These are phyloP conservation scores for Phytophthora boehmeriae DNA, from an alignment of 352 stramenopile species.

Conservation along the genomic window DNA sequence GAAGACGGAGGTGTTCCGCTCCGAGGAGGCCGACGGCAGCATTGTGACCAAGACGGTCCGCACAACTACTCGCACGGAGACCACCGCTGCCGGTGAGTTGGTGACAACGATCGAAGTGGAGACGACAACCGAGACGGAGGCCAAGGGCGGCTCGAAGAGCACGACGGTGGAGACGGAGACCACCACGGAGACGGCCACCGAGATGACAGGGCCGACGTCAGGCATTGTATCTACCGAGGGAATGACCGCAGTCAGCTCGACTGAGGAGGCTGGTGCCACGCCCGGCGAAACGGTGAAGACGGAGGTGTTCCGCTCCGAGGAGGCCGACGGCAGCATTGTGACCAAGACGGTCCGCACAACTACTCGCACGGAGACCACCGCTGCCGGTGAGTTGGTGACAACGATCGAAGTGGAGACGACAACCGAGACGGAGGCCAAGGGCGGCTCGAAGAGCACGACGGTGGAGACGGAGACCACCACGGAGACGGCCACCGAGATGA, in stretches of 20 bases:
- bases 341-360: slow-evolving; percentile 6
- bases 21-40: slow-evolving; percentile 11
- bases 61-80: slow-evolving; percentile 10
- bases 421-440: slow-evolving; percentile 4
- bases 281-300: slow-evolving; percentile 18
- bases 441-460: slow-evolving; percentile 5
- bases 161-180: slow-evolving; percentile 16
- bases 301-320: slow-evolving; percentile 14
- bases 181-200: slow-evolving; percentile 14
- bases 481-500: slow-evolving; percentile 11
- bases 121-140: slow-evolving; percentile 14
- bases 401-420: not conserved
- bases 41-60: slow-evolving; percentile 15
- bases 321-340: slow-evolving; percentile 5
- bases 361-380: slow-evolving; percentile 1
- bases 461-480: slow-evolving; percentile 13
- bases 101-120: slow-evolving; percentile 19
- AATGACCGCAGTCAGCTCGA: slow-evolving; percentile 15
- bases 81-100: slow-evolving; percentile 2
- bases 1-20: slow-evolving; percentile 14
- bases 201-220: slow-evolving; percentile 16
- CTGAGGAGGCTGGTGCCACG: slow-evolving; percentile 9
- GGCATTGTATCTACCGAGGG: slow-evolving; percentile 4
- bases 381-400: not conserved
- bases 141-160: slow-evolving; percentile 9